Evolutionary conservation across 1,284 basidiomycete genomes (phyloP).

Genomic region (Fomitopsis schrenkii): DNA sequence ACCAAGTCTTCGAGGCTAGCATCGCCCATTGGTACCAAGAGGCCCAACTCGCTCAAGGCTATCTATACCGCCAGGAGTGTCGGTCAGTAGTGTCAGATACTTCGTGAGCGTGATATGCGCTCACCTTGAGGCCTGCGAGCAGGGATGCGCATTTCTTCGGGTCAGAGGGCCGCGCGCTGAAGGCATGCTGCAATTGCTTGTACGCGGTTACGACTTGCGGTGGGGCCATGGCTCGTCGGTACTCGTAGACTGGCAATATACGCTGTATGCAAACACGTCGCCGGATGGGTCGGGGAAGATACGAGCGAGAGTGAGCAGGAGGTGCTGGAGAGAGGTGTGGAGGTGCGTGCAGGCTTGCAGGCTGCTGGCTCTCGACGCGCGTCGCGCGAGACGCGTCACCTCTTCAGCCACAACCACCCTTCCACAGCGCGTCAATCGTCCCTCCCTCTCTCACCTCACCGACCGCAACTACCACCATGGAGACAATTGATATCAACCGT

Average conservation of each 20-base stretch:
- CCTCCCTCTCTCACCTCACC: constrained; percentile 20
- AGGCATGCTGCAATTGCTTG: constrained; percentile 57
- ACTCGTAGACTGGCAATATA: too few species aligned
- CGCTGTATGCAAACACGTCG: too few species aligned
- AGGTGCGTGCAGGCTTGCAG: constrained; percentile 20
- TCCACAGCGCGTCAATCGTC: constrained; percentile 18
- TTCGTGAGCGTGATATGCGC: too few species aligned
- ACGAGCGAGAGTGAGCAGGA: constrained; percentile 7
- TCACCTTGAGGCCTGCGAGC: constrained; percentile 72
- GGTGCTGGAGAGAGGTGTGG: constrained; percentile 27
- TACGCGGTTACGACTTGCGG: constrained; percentile 58
- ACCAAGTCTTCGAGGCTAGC: constrained; percentile 59
- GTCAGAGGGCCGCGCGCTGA: constrained; percentile 58
- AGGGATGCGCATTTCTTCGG: constrained; percentile 59
- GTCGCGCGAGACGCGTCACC: constrained; percentile 39
- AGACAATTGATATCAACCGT: constrained; percentile 67
- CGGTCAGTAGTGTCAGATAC: too few species aligned
- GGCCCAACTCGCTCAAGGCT: constrained; percentile 72
- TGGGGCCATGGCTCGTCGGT: constrained; percentile 39
- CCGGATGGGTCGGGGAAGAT: background rate
- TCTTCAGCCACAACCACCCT: constrained; percentile 19
- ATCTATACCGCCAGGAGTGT: constrained; percentile 42
- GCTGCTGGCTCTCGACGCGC: constrained; percentile 43
- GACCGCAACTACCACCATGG: constrained; percentile 44
- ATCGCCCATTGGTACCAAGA: constrained; percentile 64